Evolutionary conservation across 257 asterid genomes (phyloP).

Genomic region (Cruciata laevipes): DNA sequence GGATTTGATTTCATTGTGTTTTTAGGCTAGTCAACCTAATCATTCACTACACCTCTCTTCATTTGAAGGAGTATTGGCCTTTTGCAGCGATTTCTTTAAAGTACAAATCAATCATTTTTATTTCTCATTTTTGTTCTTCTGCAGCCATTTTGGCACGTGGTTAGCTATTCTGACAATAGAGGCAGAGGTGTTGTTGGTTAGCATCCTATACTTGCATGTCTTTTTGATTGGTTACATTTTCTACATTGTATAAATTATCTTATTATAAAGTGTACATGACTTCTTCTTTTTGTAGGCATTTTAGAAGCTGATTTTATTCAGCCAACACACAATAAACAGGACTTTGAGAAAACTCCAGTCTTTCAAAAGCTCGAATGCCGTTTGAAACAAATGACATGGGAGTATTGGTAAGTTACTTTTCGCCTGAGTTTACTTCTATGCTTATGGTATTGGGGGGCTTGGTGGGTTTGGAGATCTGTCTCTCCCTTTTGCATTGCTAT

Average conservation of each 20-base stretch:
- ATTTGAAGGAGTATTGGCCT: background rate
- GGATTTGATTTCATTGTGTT: background rate
- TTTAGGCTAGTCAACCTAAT: background rate
- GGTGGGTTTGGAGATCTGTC: background rate
- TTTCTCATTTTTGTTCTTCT: constrained; percentile 8
- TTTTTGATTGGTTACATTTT: background rate
- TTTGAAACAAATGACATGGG: constrained; percentile 73
- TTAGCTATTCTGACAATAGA: constrained; percentile 41
- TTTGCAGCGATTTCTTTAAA: background rate
- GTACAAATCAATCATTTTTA: background rate
- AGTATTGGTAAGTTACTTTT: constrained; percentile 63
- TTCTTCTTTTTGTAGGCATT: constrained; percentile 47
- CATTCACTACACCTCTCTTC: constrained; percentile 5
- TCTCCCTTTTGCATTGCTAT: background rate
- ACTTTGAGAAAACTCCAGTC: constrained; percentile 84
- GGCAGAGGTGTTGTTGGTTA: constrained; percentile 98
- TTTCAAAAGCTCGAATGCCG: constrained; percentile 91
- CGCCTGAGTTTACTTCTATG: background rate
- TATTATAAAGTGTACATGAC: constrained; percentile 15
- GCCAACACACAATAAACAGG: constrained; percentile 92
- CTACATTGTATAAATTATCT: background rate
- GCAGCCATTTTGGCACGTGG: constrained; percentile 98
- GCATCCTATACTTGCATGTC: constrained; percentile 23
- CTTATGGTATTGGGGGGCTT: too few relatives aligned
- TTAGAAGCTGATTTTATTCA: constrained; percentile 83